A percentile compares a stretch with the other conserved stretches of the same genome.
These are phyloP conservation scores for Metschnikowia shivogae DNA, from an alignment of 805 yeast genomes.

Conservation along the genomic window DNA sequence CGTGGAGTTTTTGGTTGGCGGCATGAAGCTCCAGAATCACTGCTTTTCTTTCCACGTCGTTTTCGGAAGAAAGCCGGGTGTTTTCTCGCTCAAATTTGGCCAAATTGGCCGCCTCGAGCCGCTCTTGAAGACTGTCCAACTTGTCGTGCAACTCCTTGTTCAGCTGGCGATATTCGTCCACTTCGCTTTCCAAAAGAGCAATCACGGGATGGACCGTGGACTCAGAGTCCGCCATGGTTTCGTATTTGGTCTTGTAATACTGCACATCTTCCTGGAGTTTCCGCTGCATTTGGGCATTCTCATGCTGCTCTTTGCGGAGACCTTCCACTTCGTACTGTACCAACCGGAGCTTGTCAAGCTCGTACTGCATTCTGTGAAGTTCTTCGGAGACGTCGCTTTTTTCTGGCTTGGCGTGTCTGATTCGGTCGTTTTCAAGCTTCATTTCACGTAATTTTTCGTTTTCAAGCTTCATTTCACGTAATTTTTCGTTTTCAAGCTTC, in stretches of 20 bases:
- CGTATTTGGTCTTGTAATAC: constrained; percentile 28
- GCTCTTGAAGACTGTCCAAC: constrained; percentile 11
- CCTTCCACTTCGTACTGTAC: constrained; percentile 36
- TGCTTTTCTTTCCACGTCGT: constrained; percentile 3
- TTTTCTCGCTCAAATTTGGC: constrained; percentile 3
- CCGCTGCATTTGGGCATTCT: constrained; percentile 32
- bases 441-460: constrained; percentile 25
- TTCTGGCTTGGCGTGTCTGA: background rate
- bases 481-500: constrained; percentile 32
- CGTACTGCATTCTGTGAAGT: constrained; percentile 1
- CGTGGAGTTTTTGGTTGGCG: constrained; percentile 7
- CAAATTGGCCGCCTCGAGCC: background rate
- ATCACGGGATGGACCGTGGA: constrained; percentile 12
- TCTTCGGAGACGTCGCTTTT: background rate
- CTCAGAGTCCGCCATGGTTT: constrained; percentile 19
- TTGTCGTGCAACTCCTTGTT: constrained; percentile 24
- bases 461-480: constrained; percentile 21
- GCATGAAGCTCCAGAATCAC: constrained; percentile 10
- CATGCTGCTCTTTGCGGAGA: constrained; percentile 33
- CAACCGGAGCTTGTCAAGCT: constrained; percentile 19
- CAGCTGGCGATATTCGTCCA: constrained; percentile 27
- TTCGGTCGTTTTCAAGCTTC: constrained; percentile 32
- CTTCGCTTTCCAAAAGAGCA: constrained; percentile 29
- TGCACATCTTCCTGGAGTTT: constrained; percentile 34
- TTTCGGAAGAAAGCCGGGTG: background rate